phyloP scores from a whole-genome alignment of 768 basidiomycete genomes.

The Kwoniella sp. region DNA sequence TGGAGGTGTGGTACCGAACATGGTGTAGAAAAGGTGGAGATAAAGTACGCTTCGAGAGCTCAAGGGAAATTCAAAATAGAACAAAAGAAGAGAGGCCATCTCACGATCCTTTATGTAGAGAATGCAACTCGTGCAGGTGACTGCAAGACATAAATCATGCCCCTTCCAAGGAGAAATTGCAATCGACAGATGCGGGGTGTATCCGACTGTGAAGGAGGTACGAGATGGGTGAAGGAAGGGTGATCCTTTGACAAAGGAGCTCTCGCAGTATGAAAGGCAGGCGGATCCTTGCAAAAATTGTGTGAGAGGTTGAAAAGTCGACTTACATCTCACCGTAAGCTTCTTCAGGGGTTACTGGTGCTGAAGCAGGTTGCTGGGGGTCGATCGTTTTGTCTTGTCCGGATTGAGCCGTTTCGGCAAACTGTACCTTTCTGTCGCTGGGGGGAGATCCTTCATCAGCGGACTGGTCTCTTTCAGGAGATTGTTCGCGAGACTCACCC shows the following conservation, averaged over 20 bases:
- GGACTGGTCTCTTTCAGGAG: background rate
- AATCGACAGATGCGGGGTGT: background rate
- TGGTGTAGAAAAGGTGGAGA: background rate
- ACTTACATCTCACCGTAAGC: constrained; percentile 21
- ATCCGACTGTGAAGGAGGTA: background rate
- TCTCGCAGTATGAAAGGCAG: background rate
- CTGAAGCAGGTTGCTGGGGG: background rate
- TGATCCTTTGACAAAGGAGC: constrained; percentile 15
- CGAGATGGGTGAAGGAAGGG: background rate
- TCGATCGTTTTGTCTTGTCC: background rate
- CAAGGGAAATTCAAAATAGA: background rate
- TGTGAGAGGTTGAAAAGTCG: background rate
- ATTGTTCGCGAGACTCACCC: constrained; percentile 11
- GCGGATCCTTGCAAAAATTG: background rate
- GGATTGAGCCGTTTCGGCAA: constrained; percentile 12
- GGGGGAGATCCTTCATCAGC: background rate
- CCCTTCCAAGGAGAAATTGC: background rate
- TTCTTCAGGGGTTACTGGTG: constrained; percentile 9
- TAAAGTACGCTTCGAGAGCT: background rate
- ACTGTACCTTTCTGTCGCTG: constrained; percentile 22
- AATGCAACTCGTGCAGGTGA: background rate
- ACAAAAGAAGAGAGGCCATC: background rate
- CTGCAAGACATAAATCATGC: background rate
- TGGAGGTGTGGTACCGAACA: constrained; percentile 28
- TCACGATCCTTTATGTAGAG: background rate